phyloP scores from a whole-genome alignment of 78 protist genomes.

The Dictyostelium purpureum region DNA sequence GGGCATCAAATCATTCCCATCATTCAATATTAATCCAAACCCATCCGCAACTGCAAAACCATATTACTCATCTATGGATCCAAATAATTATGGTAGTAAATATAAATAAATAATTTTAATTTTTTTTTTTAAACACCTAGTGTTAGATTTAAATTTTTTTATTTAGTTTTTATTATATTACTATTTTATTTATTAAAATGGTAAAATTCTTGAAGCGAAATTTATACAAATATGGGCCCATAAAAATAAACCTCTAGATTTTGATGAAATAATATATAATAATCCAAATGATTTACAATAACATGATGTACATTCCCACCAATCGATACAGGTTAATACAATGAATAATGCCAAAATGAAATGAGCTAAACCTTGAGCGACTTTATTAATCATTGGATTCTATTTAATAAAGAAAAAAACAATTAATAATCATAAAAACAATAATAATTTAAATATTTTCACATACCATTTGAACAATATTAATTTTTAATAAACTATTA shows the following conservation, averaged over 20 bases:
- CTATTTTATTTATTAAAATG: not conserved
- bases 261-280: not conserved
- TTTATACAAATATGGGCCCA: slow-evolving; percentile 58
- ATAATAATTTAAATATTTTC: not conserved
- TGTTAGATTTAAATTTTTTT: not conserved
- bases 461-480: slow-evolving; percentile 30
- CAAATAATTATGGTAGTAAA: slow-evolving; percentile 69
- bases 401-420: not conserved
- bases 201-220: slow-evolving; percentile 9
- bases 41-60: not conserved
- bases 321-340: slow-evolving; percentile 19
- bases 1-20: slow-evolving; percentile 46
- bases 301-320: slow-evolving; percentile 41
- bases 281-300: slow-evolving; percentile 27
- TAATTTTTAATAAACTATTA: not conserved
- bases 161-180: not conserved
- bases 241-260: slow-evolving; percentile 55
- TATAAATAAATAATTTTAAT: not conserved
- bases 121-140: not conserved
- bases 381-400: slow-evolving; percentile 2
- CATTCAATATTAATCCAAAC: slow-evolving; percentile 52
- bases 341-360: not conserved
- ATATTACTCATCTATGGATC: slow-evolving; percentile 61
- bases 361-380: not conserved
- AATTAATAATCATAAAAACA: not conserved